A percentile compares a stretch with the other conserved stretches of the same genome.
Evolutionary conservation across 1,284 basidiomycete species (phyloP).

Genomic region (Puccinia brachypodii): DNA sequence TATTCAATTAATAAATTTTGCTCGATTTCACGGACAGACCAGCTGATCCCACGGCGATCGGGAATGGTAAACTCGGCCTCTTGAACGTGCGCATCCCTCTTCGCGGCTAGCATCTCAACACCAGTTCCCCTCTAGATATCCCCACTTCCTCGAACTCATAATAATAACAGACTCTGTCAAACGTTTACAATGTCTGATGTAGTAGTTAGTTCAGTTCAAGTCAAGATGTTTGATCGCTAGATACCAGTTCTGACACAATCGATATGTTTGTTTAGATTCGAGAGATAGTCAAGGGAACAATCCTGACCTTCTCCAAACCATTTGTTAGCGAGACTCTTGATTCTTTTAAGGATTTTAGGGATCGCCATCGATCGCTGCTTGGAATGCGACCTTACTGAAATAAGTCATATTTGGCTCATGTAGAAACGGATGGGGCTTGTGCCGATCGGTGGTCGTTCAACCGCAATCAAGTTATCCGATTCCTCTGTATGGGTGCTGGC

Average conservation of each 20-base stretch:
- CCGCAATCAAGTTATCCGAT: slow-evolving; percentile 71
- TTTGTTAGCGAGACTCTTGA: slow-evolving; percentile 1
- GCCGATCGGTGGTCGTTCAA: slow-evolving; percentile 77
- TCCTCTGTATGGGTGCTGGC: slow-evolving; percentile 81
- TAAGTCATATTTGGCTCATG: background rate
- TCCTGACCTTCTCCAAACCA: slow-evolving; percentile 47
- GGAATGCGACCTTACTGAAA: background rate
- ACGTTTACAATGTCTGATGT: background rate
- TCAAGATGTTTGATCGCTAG: background rate
- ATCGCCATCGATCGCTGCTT: background rate
- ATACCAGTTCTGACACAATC: background rate
- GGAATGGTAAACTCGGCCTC: no score
- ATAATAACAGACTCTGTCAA: background rate
- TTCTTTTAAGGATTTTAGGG: background rate
- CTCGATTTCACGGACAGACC: no score
- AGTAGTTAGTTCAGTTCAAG: background rate
- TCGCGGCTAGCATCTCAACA: no score
- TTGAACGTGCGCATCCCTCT: no score
- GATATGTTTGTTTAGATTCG: slow-evolving; percentile 29
- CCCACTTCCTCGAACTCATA: no score
- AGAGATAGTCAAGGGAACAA: slow-evolving; percentile 28
- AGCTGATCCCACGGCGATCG: no score
- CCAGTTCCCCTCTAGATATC: no score
- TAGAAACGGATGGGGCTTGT: slow-evolving; percentile 65
- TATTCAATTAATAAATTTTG: no score